A percentile compares a stretch with the other conserved stretches of the same genome.
Evolutionary conservation across 2,329 filamentous ascomycete species (phyloP).

Genomic region (Hypoxylon sp.): DNA sequence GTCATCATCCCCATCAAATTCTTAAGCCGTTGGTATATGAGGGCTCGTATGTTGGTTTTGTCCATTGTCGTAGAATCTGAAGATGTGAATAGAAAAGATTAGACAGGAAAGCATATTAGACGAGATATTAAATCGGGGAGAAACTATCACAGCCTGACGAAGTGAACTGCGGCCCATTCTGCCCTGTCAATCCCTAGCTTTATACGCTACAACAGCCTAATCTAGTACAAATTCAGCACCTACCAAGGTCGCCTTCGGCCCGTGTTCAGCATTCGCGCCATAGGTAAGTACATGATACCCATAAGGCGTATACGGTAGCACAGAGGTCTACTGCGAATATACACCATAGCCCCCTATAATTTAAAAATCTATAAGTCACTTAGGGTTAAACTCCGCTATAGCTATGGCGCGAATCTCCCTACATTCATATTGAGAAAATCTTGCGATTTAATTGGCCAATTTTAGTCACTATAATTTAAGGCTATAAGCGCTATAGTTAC

Average conservation of each 20-base stretch:
- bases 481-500: too few relatives aligned
- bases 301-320: too few relatives aligned
- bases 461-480: too few relatives aligned
- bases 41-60: not conserved
- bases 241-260: too few relatives aligned
- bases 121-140: not conserved
- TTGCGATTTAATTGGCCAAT: too few relatives aligned
- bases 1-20: not conserved
- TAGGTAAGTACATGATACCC: not conserved
- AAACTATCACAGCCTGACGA: not conserved
- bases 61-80: not conserved
- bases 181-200: not conserved
- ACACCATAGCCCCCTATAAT: too few relatives aligned
- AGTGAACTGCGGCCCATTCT: not conserved
- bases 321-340: too few relatives aligned
- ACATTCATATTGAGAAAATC: too few relatives aligned
- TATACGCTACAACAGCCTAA: not conserved
- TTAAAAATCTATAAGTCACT: too few relatives aligned
- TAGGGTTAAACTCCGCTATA: too few relatives aligned
- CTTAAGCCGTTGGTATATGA: not conserved
- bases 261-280: too few relatives aligned
- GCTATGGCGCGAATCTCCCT: too few relatives aligned
- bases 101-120: not conserved
- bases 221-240: not conserved
- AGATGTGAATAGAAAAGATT: not conserved